These are phyloP conservation scores for Diaporthe nobilis DNA, from an alignment of 2,329 filamentous ascomycete genomes.

Conservation along the genomic window DNA sequence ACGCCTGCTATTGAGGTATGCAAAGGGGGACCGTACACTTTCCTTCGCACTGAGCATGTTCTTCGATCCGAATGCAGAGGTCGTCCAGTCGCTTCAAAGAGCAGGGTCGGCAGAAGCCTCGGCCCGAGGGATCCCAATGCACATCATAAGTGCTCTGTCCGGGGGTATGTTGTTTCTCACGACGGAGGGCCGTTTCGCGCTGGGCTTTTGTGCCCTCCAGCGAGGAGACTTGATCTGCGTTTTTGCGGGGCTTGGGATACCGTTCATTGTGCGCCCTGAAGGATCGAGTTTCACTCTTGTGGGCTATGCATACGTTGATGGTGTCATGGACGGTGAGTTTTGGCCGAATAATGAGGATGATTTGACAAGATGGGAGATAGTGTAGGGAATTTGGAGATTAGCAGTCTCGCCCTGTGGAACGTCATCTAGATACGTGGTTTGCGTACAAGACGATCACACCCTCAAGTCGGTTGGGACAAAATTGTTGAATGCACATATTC, in stretches of 20 bases:
- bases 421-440: too few species aligned
- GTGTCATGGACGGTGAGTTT: not conserved
- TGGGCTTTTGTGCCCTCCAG: not conserved
- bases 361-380: not conserved
- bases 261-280: not conserved
- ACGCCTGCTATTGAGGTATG: not conserved
- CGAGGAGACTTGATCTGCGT: not conserved
- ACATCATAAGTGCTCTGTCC: not conserved
- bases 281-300: not conserved
- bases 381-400: not conserved
- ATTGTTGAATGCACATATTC: too few species aligned
- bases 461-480: too few species aligned
- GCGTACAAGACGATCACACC: too few species aligned
- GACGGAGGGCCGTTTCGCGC: not conserved
- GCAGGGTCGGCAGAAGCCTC: not conserved
- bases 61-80: not conserved
- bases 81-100: not conserved
- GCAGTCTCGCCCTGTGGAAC: not conserved
- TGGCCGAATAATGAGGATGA: not conserved
- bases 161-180: not conserved
- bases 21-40: not conserved
- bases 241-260: not conserved
- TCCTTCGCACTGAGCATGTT: not conserved
- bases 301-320: not conserved
- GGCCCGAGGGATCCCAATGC: not conserved